Evolutionary conservation across 2,329 filamentous ascomycete species (phyloP), one percentile per base, ranked within the genome.

Genomic region (Lojkania enalia): DNA sequence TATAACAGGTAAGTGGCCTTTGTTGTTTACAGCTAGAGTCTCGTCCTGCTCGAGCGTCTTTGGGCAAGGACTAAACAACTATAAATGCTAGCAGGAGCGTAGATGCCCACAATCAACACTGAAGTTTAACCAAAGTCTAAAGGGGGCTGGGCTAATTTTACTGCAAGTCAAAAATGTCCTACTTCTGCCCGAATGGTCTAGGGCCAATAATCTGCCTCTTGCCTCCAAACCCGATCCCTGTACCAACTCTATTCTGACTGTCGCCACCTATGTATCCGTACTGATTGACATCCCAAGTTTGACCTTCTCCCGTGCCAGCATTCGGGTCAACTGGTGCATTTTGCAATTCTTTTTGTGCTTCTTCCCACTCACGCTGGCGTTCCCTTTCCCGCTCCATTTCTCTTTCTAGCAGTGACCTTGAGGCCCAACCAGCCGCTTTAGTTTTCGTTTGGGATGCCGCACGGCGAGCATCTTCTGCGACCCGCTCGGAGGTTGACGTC

Each of bases 311-410:
- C 31, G 82, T 80, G 0, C 85, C 85, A 18, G 86, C 83, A 12
- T 80, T 77, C 1, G 71, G 69, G 14, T 78, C 74, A 23, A 74
- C 76, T 4, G 76, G 74, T 0, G 80, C 77, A 43, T 77, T 77
- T 16, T 81, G 79, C 14, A 82, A 80, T 53, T 81, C 82, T 60
- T 82, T 76, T 69, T 92, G 88, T 1, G 82, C 75, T 51, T 87
- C 82, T 66, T 94, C 88, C 88, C 88, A 91, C 65, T 91, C 87
- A 44, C 77, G 79, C 71, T 91, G 87, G 12, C 87, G 77, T 71
- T 89, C 82, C 6, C 87, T 77, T 69, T 91, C 87, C 64, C 86
- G 76, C 66, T 91, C 87, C 85, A 90, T 90, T 69, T 91, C 87
- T 20, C 85, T 81, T 70, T 90, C 87, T 1, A 90, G 78, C 7